Percentiles rank a stretch among this genome's conserved stretches.
phyloP scores from a whole-genome alignment of 2,329 filamentous ascomycete genomes.

The Harringtonia aguacate region DNA sequence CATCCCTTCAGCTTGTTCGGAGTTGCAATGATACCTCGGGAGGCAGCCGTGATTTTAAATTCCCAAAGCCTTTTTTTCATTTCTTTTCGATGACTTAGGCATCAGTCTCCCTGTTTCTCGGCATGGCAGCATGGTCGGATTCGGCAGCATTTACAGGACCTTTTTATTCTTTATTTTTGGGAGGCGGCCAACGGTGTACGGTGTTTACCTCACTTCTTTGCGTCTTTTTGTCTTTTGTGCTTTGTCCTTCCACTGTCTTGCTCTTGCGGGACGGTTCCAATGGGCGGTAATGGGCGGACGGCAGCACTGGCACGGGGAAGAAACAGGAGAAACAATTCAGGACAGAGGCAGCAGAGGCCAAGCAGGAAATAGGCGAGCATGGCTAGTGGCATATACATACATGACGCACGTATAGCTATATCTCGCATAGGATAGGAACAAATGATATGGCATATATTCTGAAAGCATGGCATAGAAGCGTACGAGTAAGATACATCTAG shows the following conservation, averaged over 20 bases:
- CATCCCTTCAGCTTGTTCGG: neutral
- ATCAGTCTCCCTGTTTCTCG: conserved; percentile 7
- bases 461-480: too few species aligned
- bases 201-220: neutral
- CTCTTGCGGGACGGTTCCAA: too few species aligned
- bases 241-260: too few species aligned
- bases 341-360: neutral
- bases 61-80: neutral
- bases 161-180: too few species aligned
- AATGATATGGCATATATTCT: neutral
- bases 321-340: neutral
- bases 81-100: conserved; percentile 1
- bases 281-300: neutral
- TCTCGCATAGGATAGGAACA: conserved; percentile 1
- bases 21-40: too few species aligned
- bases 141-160: conserved; percentile 8
- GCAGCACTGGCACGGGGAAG: neutral
- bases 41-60: neutral
- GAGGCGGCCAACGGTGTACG: neutral
- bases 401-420: neutral
- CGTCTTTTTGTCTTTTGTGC: neutral
- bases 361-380: neutral
- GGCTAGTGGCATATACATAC: conserved; percentile 1
- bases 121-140: conserved; percentile 10
- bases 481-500: too few species aligned